phyloP scores from a whole-genome alignment of 371 early-diverging fungal genomes.

The Rhizopus arrhizus region DNA sequence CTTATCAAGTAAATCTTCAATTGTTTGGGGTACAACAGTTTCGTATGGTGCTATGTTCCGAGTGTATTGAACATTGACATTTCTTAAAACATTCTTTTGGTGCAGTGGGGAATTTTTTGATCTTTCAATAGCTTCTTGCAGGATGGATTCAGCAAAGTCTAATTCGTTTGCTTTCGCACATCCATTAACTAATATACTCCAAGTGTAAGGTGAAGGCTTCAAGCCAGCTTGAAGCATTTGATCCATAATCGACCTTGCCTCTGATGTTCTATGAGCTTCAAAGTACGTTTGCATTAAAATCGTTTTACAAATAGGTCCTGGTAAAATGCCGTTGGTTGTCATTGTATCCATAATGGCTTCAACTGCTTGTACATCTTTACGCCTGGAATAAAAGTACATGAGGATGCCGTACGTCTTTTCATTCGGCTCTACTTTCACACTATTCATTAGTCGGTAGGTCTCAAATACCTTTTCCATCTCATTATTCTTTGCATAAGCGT shows the following conservation, averaged over 20 bases:
- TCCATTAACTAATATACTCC: constrained; percentile 33
- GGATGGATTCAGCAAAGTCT: constrained; percentile 32
- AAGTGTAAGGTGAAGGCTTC: constrained; percentile 29
- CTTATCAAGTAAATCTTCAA: constrained; percentile 38
- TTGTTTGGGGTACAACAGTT: constrained; percentile 25
- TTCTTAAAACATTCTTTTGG: neutral
- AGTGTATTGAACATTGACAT: neutral
- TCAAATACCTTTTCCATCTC: constrained; percentile 47
- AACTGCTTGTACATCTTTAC: constrained; percentile 36
- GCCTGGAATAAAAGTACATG: constrained; percentile 42
- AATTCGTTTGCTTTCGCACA: constrained; percentile 24
- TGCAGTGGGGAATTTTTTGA: constrained; percentile 1
- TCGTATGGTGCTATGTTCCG: constrained; percentile 20
- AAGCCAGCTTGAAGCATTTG: constrained; percentile 38
- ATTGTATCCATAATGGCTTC: constrained; percentile 44
- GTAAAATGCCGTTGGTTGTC: constrained; percentile 31
- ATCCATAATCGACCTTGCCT: constrained; percentile 35
- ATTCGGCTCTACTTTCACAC: constrained; percentile 30
- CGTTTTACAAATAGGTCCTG: constrained; percentile 33
- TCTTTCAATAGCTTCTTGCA: constrained; percentile 26
- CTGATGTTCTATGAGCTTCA: constrained; percentile 17
- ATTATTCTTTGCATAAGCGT: constrained; percentile 36
- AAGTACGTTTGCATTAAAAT: constrained; percentile 48
- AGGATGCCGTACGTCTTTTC: constrained; percentile 41
- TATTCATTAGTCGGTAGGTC: constrained; percentile 41